Conservation (phyloP, 345 rosid species). For the Eutrema heterophyllum region DNA sequence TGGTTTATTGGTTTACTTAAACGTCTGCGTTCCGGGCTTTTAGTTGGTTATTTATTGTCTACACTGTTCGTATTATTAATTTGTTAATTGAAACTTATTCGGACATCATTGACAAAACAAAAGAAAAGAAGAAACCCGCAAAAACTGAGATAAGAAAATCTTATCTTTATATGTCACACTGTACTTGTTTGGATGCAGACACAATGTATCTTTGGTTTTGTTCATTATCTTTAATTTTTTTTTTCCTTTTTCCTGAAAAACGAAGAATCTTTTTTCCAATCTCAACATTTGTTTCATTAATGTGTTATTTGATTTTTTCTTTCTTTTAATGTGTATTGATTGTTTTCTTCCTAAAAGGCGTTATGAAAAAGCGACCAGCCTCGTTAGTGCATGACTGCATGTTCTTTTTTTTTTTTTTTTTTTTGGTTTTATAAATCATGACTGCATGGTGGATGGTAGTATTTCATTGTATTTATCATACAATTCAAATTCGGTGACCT, state of each 20-base stretch:
- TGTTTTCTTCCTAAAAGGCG: neutral
- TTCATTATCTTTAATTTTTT: neutral
- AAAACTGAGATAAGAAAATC: constrained; percentile 25
- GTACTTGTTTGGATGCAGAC: constrained; percentile 26
- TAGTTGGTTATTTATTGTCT: neutral
- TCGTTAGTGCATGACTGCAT: neutral
- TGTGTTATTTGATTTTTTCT: neutral
- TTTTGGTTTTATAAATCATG: no score
- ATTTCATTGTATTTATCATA: neutral
- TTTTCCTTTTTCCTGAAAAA: neutral
- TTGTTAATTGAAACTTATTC: neutral
- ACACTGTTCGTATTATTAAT: neutral
- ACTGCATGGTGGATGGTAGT: neutral
- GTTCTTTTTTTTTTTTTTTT: no score
- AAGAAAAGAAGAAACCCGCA: constrained; percentile 7
- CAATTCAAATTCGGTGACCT: constrained; percentile 11
- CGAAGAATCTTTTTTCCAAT: constrained; percentile 22
- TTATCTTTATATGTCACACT: constrained; percentile 29
- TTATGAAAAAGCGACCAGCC: neutral
- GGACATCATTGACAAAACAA: neutral
- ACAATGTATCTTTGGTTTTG: constrained; percentile 18
- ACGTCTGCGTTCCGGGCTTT: neutral
- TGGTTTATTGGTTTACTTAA: neutral
- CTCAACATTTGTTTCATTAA: constrained; percentile 23
- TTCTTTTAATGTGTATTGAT: neutral